phyloP scores from a whole-genome alignment of 345 rosid species.

The Salix udensis region DNA sequence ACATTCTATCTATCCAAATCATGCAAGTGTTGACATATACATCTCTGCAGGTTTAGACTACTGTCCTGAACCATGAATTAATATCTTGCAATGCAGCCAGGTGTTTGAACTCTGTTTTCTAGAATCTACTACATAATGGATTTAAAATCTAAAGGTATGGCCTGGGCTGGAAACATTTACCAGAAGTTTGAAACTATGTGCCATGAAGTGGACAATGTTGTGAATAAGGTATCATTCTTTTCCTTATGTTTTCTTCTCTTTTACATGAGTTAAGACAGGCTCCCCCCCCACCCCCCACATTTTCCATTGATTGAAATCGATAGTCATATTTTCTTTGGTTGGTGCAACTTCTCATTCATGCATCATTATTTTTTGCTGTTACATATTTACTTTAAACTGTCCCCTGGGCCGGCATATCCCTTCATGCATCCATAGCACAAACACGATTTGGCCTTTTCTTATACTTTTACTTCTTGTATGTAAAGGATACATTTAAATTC shows the following conservation, averaged over 20 bases:
- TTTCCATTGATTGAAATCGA: not conserved
- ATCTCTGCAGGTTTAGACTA: not conserved
- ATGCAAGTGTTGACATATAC: not conserved
- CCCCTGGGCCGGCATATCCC: not conserved
- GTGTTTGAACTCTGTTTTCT: not conserved
- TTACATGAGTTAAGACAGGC: not conserved
- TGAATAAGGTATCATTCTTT: constrained; percentile 43
- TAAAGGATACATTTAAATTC: constrained; percentile 41
- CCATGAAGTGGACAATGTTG: constrained; percentile 56
- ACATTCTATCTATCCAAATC: not conserved
- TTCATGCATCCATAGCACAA: not conserved
- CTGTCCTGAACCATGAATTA: not conserved
- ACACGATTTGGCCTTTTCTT: not conserved
- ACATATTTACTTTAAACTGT: not conserved
- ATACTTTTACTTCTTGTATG: constrained; percentile 10
- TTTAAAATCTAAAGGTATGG: constrained; percentile 38
- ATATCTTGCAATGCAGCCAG: not conserved
- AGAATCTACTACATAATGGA: constrained; percentile 37
- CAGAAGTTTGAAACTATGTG: constrained; percentile 65
- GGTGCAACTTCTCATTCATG: not conserved
- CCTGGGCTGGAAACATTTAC: constrained; percentile 64
- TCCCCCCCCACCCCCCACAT: not conserved
- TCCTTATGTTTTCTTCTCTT: not conserved
- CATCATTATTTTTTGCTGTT: not conserved
- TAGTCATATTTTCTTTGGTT: not conserved